A percentile compares a stretch with the other conserved stretches of the same genome.
These are phyloP conservation scores for Epichloe coenophiala DNA, from an alignment of 2,329 filamentous ascomycete genomes.

Conservation along the genomic window DNA sequence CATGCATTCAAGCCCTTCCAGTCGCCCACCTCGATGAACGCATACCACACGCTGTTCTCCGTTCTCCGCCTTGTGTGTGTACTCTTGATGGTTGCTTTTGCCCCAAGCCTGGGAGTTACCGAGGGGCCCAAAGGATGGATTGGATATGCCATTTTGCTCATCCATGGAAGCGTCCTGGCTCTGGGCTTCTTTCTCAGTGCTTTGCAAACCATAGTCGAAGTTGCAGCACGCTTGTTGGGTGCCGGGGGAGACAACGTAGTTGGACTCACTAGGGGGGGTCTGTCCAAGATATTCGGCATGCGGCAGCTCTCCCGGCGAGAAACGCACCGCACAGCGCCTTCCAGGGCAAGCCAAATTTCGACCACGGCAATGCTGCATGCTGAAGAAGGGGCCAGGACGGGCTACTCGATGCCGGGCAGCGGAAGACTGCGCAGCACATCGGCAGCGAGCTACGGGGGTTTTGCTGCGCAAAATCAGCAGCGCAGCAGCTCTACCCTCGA, in stretches of 20 bases:
- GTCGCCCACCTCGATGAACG: slow-evolving; percentile 89
- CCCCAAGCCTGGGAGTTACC: slow-evolving; percentile 65
- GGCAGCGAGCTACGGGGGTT: slow-evolving; percentile 41
- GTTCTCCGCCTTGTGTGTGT: slow-evolving; percentile 62
- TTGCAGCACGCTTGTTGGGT: slow-evolving; percentile 67
- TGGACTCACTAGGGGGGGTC: slow-evolving; percentile 63
- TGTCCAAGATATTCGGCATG: slow-evolving; percentile 85
- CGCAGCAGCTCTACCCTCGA: slow-evolving; percentile 44
- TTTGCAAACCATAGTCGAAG: slow-evolving; percentile 79
- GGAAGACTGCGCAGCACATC: slow-evolving; percentile 49
- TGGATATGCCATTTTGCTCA: slow-evolving; percentile 76
- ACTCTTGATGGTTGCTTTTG: slow-evolving; percentile 68
- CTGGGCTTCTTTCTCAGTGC: slow-evolving; percentile 92
- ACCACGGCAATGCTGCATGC: slow-evolving; percentile 66
- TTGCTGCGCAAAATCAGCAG: slow-evolving; percentile 30
- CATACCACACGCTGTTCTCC: slow-evolving; percentile 80
- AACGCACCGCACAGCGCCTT: slow-evolving; percentile 47
- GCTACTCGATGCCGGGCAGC: slow-evolving; percentile 35
- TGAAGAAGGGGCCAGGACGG: slow-evolving; percentile 47
- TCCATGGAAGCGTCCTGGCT: slow-evolving; percentile 73
- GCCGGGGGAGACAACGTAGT: slow-evolving; percentile 63
- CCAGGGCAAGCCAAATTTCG: slow-evolving; percentile 70
- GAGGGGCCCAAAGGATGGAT: slow-evolving; percentile 85
- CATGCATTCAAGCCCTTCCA: slow-evolving; percentile 86
- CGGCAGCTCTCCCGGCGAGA: slow-evolving; percentile 69